Conservation (phyloP, 2,329 filamentous ascomycete genomes). For the Fusarium multiceps region DNA sequence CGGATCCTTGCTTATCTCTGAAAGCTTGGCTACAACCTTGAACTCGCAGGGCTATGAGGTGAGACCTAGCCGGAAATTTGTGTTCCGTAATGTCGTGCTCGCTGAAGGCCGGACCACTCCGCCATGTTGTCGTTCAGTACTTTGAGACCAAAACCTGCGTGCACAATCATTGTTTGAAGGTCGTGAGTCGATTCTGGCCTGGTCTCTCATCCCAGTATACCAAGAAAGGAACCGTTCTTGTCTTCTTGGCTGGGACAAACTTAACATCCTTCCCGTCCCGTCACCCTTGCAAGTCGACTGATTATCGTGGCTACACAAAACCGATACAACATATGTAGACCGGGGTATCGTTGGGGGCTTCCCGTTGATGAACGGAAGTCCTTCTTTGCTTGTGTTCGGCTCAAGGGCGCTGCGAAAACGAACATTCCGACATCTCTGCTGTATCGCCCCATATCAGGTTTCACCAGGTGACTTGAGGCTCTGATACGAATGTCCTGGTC, state of each 20-base stretch:
- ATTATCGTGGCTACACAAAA: slow-evolving; percentile 4
- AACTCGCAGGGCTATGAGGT: not conserved
- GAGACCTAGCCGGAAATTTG: not conserved
- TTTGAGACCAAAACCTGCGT: not conserved
- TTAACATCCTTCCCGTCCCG: not conserved
- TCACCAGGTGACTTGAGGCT: not conserved
- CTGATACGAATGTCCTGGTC: not conserved
- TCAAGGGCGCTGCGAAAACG: not conserved
- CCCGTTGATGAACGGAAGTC: not conserved
- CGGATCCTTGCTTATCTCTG: not conserved
- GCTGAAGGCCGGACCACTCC: not conserved
- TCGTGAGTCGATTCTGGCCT: not conserved
- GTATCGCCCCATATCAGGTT: not conserved
- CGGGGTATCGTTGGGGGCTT: not conserved
- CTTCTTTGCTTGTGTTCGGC: not conserved
- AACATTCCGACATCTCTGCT: not conserved
- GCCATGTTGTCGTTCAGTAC: not conserved
- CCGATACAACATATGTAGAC: not conserved
- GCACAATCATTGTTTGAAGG: not conserved
- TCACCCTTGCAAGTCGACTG: slow-evolving; percentile 12
- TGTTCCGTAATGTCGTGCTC: not conserved
- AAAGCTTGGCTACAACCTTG: not conserved
- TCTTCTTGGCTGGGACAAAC: slow-evolving; percentile 7
- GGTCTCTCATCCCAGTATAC: not conserved
- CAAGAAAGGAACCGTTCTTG: not conserved